Conservation (phyloP, 495 filamentous ascomycete genomes). For the Podospora sp. region DNA sequence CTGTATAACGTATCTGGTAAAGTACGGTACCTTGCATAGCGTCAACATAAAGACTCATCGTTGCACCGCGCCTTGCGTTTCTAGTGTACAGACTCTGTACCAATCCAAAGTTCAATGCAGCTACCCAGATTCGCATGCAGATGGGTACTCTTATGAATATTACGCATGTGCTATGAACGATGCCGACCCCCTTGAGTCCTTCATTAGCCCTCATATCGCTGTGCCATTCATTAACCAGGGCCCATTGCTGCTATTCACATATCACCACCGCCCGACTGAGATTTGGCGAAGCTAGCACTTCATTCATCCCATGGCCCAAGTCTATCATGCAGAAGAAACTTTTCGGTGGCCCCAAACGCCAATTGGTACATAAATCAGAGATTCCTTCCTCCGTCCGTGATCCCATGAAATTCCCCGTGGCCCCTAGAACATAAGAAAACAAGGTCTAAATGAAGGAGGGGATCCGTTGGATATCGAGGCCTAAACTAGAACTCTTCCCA, state of each 20-base stretch:
- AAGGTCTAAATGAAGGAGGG: neutral
- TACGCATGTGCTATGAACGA: too few relatives aligned
- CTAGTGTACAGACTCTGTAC: too few relatives aligned
- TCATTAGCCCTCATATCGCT: neutral
- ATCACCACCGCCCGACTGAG: neutral
- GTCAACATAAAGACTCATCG: too few relatives aligned
- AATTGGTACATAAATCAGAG: constrained; percentile 4
- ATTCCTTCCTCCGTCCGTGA: neutral
- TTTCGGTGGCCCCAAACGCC: constrained; percentile 11
- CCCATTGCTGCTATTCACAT: neutral
- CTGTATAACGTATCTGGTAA: too few relatives aligned
- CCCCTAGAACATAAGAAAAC: neutral
- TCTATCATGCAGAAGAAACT: constrained; percentile 15
- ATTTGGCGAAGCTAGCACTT: constrained; percentile 5
- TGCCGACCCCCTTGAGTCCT: neutral
- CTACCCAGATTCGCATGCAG: too few relatives aligned
- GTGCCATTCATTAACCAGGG: neutral
- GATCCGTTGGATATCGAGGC: neutral
- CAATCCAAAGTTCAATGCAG: too few relatives aligned
- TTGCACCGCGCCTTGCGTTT: too few relatives aligned
- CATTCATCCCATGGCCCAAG: constrained; percentile 9
- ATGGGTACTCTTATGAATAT: too few relatives aligned
- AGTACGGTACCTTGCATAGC: too few relatives aligned
- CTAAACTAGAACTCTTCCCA: neutral
- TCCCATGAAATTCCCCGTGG: neutral